These are phyloP conservation scores for Austroboletus novae-zelandiae DNA, from an alignment of 1,284 basidiomycete species.

Conservation along the genomic window DNA sequence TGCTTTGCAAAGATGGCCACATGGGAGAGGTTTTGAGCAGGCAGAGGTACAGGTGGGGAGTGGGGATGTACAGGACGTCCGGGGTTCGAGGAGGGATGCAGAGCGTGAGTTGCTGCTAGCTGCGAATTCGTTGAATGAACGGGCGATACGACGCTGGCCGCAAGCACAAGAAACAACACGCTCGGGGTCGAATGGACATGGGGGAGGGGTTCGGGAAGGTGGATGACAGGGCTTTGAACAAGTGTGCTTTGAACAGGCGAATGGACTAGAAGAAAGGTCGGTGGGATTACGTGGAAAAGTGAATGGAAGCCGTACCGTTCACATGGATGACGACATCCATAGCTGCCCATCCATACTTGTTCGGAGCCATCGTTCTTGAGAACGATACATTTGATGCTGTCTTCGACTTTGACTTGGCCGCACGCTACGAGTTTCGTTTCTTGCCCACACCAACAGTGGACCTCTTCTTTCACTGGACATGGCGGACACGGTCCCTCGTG, in stretches of 20 bases:
- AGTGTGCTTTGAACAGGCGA: constrained; percentile 73
- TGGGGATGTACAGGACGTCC: constrained; percentile 65
- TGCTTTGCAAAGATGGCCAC: constrained; percentile 69
- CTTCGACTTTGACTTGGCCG: constrained; percentile 50
- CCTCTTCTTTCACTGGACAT: constrained; percentile 55
- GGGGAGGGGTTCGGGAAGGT: constrained; percentile 53
- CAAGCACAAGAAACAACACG: constrained; percentile 78
- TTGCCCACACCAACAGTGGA: constrained; percentile 78
- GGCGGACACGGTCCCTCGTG: constrained; percentile 71
- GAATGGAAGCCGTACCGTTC: constrained; percentile 41
- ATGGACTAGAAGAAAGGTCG: constrained; percentile 44
- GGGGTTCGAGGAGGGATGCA: constrained; percentile 37
- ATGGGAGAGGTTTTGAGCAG: constrained; percentile 64
- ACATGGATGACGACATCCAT: constrained; percentile 64
- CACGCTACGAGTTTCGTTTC: constrained; percentile 60
- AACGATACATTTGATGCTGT: constrained; percentile 13
- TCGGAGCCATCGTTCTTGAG: constrained; percentile 27
- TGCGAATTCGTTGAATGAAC: constrained; percentile 40
- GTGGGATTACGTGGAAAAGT: not conserved
- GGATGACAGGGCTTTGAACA: constrained; percentile 75
- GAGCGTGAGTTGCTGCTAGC: constrained; percentile 5
- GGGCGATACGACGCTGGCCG: constrained; percentile 51
- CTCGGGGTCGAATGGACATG: constrained; percentile 74
- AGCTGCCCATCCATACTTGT: constrained; percentile 66
- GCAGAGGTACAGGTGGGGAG: constrained; percentile 74